Base-by-base conservation (phyloP, 129 eudicot genomes). In the Ambrosia trifida region DNA sequence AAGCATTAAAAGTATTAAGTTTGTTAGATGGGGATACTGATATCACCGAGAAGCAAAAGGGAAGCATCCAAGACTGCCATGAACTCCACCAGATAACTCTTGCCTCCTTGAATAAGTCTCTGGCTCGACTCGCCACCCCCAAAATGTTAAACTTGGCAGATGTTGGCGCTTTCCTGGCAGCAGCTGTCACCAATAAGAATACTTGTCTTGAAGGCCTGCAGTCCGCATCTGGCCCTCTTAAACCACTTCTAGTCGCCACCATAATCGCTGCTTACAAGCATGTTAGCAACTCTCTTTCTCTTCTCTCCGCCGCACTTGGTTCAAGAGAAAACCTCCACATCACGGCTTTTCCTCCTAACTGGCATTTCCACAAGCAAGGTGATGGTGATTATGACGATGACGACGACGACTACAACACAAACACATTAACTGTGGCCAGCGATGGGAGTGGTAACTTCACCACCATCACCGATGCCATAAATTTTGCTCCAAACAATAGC, bases 141-240 rank as follows among this genome's bases (percentile, higher is more conserved):
- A 19, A 53, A 38, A 75, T 52, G 9, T 56, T 84, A 38, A 75
- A 68, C 8, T 56, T 87, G 59, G 76, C 69, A 4, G 96, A 84
- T 51, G 93, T 85, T 3, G 58, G 80, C 49, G 76, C 96, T 0
- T 85, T 80, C 67, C 91, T 94, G 3, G 84, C 90, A 59, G 99
- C 99, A 46, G 87, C 97, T n/a, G 82, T 87, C 11, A 87, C 97
- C 36, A 90, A 94, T 78, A 89, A 84, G 74, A 70, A 56, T 67
- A 94, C 99, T 4, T 94, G 99, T 74, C 75, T 94, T 36, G 99
- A 94, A 76, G 99, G 96, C 41, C 80, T 94, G 0, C 72, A 81
- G 44, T 79, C 94, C 2, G 92, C 96, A 16, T 78, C 90, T 2
- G 96, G 99, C 5, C 81, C 99, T 12, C 58, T 62, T 10, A 94